phyloP scores from a whole-genome alignment of 2,329 filamentous ascomycete genomes.

The Colletotrichum cuscutae region DNA sequence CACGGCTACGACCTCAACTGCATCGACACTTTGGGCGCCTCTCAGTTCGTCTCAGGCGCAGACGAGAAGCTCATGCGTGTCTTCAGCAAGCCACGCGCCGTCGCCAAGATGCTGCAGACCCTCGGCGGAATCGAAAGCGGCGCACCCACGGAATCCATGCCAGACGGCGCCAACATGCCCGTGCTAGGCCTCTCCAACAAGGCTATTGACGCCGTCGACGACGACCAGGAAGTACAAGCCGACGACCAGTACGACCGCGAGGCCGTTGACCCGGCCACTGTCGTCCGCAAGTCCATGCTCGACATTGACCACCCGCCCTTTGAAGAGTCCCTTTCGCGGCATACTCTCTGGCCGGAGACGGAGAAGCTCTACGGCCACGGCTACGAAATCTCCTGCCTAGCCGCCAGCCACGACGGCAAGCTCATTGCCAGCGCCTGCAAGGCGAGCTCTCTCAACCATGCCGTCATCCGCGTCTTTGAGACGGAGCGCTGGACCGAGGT shows the following conservation, averaged over 20 bases:
- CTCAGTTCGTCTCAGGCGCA: slow-evolving; percentile 90
- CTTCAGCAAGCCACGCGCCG: slow-evolving; percentile 87
- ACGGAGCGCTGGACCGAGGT: slow-evolving; percentile 89
- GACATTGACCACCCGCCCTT: slow-evolving; percentile 80
- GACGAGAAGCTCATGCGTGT: slow-evolving; percentile 98
- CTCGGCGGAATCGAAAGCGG: slow-evolving; percentile 69
- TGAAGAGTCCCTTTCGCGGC: slow-evolving; percentile 88
- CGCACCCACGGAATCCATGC: slow-evolving; percentile 61
- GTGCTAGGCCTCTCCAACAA: slow-evolving; percentile 97
- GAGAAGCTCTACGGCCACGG: slow-evolving; percentile 99
- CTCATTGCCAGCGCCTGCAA: slow-evolving; percentile 92
- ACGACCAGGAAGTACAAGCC: slow-evolving; percentile 56
- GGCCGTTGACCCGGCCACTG: slow-evolving; percentile 64
- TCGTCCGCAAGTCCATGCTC: slow-evolving; percentile 69
- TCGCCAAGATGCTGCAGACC: slow-evolving; percentile 77
- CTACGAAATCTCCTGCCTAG: slow-evolving; percentile 92
- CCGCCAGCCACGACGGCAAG: slow-evolving; percentile 77
- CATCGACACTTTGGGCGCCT: slow-evolving; percentile 77
- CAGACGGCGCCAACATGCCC: slow-evolving; percentile 93
- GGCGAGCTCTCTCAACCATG: slow-evolving; percentile 92
- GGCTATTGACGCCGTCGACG: slow-evolving; percentile 73
- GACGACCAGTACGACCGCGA: slow-evolving; percentile 62
- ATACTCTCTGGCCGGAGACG: slow-evolving; percentile 94
- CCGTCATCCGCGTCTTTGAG: slow-evolving; percentile 92
- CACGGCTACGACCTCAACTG: slow-evolving; percentile 99